Conservation (phyloP, 768 basidiomycete genomes). For the Neoboletus brunneissimus region DNA sequence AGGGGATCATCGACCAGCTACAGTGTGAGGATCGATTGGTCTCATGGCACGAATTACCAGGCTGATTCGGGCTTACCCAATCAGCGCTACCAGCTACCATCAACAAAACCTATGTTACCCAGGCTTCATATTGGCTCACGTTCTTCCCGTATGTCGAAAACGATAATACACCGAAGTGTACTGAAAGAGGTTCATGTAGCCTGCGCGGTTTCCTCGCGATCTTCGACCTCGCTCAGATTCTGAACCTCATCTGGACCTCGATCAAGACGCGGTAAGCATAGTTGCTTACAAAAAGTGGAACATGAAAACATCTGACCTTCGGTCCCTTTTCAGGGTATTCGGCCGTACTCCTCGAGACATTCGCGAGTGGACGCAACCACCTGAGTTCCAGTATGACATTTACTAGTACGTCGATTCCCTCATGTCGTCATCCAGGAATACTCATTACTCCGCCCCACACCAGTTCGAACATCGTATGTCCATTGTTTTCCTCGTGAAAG, state of each 20-base stretch:
- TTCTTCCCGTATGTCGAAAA: slow-evolving; percentile 77
- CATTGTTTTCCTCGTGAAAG: background rate
- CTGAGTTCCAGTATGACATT: slow-evolving; percentile 83
- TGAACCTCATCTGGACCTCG: slow-evolving; percentile 85
- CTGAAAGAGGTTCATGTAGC: slow-evolving; percentile 36
- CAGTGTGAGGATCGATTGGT: slow-evolving; percentile 32
- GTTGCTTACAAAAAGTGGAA: background rate
- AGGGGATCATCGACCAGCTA: slow-evolving; percentile 44
- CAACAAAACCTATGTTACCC: slow-evolving; percentile 86
- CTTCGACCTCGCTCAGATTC: slow-evolving; percentile 93
- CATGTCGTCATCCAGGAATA: background rate
- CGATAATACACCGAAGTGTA: background rate
- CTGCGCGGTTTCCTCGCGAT: slow-evolving; percentile 92
- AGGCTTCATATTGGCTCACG: slow-evolving; percentile 89
- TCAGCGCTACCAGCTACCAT: slow-evolving; percentile 69
- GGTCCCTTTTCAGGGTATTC: slow-evolving; percentile 49
- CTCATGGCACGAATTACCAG: background rate
- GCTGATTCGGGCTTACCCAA: slow-evolving; percentile 31
- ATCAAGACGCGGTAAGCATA: slow-evolving; percentile 70
- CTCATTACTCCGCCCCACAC: slow-evolving; percentile 4
- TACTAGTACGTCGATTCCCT: slow-evolving; percentile 60
- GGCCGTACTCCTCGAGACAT: slow-evolving; percentile 90
- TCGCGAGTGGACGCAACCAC: slow-evolving; percentile 86
- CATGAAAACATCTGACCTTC: background rate
- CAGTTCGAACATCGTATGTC: slow-evolving; percentile 57